phyloP scores from a whole-genome alignment of 345 rosid species.

The Draba incana region DNA sequence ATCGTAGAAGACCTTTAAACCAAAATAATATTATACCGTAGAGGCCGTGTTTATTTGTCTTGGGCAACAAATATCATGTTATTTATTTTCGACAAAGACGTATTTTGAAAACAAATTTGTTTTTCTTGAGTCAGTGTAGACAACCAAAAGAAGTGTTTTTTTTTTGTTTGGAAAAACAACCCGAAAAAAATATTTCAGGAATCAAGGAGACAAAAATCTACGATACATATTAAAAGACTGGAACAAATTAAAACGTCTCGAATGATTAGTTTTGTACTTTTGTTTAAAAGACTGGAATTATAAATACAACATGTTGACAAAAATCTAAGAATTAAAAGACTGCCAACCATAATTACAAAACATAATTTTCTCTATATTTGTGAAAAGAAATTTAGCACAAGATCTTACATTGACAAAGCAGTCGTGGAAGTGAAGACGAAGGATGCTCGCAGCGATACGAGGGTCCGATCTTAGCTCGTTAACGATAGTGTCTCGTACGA shows the following conservation, averaged over 20 bases:
- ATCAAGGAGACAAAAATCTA: background rate
- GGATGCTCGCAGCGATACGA: constrained; percentile 56
- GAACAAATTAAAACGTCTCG: too few species aligned
- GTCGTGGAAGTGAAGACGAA: constrained; percentile 60
- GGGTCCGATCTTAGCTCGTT: constrained; percentile 38
- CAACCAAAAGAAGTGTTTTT: too few species aligned
- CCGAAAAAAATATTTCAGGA: background rate
- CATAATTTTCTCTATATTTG: background rate
- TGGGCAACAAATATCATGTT: background rate
- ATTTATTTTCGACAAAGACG: background rate
- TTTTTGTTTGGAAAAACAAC: too few species aligned
- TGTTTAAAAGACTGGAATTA: too few species aligned
- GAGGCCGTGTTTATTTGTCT: too few species aligned
- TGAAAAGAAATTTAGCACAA: background rate
- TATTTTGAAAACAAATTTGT: background rate
- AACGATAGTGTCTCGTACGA: constrained; percentile 40
- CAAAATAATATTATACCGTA: too few species aligned
- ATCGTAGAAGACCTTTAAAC: background rate
- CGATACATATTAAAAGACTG: background rate
- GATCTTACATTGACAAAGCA: constrained; percentile 54
- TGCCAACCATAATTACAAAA: background rate
- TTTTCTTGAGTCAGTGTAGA: background rate
- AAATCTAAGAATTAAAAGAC: background rate
- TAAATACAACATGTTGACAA: too few species aligned
- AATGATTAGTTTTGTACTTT: too few species aligned